phyloP scores from a whole-genome alignment of 2,329 filamentous ascomycete species.

The Neofusicoccum parvum region DNA sequence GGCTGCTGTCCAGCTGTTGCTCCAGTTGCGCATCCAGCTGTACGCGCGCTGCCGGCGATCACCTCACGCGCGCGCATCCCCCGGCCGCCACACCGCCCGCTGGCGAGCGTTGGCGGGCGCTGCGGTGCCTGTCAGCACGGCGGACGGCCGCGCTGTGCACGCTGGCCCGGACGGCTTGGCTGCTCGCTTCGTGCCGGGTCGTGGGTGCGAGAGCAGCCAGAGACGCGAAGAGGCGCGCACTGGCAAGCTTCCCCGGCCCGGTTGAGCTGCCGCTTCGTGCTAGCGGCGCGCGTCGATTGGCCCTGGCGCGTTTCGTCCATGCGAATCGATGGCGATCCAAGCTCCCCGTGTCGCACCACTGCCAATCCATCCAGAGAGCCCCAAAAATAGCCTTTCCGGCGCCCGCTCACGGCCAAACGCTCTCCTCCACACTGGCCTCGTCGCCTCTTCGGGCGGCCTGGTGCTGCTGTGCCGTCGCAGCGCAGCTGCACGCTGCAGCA shows the following conservation, averaged over 20 bases:
- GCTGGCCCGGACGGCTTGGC: neutral
- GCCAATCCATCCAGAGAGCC: neutral
- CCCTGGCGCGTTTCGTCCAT: neutral
- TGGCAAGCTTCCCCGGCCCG: neutral
- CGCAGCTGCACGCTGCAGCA: neutral
- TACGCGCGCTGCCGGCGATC: neutral
- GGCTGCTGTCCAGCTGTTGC: neutral
- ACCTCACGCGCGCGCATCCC: neutral
- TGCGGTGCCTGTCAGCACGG: neutral
- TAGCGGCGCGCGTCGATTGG: neutral
- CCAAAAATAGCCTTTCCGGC: slow-evolving; percentile 5
- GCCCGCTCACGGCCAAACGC: neutral
- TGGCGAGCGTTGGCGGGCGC: neutral
- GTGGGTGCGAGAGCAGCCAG: neutral
- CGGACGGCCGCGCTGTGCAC: neutral
- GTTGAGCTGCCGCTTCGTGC: neutral
- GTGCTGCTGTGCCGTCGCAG: neutral
- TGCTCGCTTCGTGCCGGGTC: neutral
- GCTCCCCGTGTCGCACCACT: neutral
- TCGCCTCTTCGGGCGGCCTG: neutral
- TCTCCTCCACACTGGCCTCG: neutral
- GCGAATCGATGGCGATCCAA: neutral
- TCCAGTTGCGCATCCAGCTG: neutral
- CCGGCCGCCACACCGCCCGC: no score
- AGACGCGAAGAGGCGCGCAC: neutral